Percentiles rank a stretch among this genome's conserved stretches.
Evolutionary conservation across 495 filamentous ascomycete genomes (phyloP).

Genomic region (Choiromyces venosus): DNA sequence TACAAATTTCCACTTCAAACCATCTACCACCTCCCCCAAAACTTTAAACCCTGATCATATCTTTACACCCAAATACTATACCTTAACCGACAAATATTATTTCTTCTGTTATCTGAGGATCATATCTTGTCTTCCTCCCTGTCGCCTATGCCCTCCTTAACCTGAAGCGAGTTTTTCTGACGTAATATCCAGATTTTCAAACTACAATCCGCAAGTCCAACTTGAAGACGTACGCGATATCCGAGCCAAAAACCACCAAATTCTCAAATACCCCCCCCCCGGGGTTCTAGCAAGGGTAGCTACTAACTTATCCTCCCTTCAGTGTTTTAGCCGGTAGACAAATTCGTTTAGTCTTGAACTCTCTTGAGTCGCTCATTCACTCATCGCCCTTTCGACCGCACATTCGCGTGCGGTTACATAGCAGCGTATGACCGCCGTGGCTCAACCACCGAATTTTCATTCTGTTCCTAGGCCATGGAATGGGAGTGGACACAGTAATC

Average conservation of each 20-base stretch:
- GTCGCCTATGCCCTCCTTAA: not conserved
- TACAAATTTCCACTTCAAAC: not conserved
- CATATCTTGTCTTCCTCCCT: constrained; percentile 41
- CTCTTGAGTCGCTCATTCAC: not conserved
- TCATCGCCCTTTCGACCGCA: not conserved
- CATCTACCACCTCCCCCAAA: not conserved
- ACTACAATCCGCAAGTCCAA: not conserved
- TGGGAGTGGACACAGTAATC: constrained; percentile 49
- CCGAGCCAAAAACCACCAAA: not conserved
- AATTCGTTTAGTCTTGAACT: not conserved
- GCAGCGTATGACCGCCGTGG: constrained; percentile 86
- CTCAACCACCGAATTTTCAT: constrained; percentile 84
- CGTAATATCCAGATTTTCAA: not conserved
- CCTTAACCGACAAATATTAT: not conserved
- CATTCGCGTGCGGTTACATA: constrained; percentile 28
- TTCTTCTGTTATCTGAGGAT: not conserved
- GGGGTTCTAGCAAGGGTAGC: not conserved
- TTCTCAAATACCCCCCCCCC: not conserved
- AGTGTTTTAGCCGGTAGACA: not conserved
- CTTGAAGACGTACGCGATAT: not conserved
- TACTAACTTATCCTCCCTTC: not conserved
- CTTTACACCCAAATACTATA: not conserved
- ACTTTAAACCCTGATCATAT: not conserved
- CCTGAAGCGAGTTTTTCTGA: not conserved
- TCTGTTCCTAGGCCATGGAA: constrained; percentile 57